Base-by-base conservation (phyloP, 345 rosid genomes). In the Citrus unshiu region DNA sequence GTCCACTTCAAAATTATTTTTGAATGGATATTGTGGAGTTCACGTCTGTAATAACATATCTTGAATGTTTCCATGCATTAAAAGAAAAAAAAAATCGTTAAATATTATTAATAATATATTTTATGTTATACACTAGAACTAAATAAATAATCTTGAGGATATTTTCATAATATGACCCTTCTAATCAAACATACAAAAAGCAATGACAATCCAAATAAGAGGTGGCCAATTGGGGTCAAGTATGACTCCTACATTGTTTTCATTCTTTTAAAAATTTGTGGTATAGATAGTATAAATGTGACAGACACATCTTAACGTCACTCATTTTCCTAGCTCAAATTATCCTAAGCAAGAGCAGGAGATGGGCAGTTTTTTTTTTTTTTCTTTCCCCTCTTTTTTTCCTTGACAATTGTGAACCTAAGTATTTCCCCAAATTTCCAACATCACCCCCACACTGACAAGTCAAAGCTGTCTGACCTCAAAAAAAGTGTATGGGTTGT, bases 401-500 rank as follows among this genome's bases (percentile, higher is more conserved):
- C 1, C 1, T 73, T 51, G 64, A 58, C 79, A 67, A 49, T 13
- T 30, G 5, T 62, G 58, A 16, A 66, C 80, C 81, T 25, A 69
- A 2, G 4, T n/a, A 9, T 25, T 49, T 57, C 68, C 24, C 6
- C 0, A 67, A 49, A 29, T 81, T 37, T 63, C 77, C 46, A 64
- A 81, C n/a, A 66, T 61, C n/a, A 9, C 81, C 66, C 77, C 66
- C 77, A 40, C 58, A 56, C 72, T 67, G 80, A 74, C 79, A 78
- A 39, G 78, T 80, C 74, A 62, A 80, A 67, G 43, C 66, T 54
- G 69, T 65, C 77, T 64, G 60, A 77, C 40, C 65, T 39, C 73
- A 43, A 24, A 62, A 65, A 70, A 65, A 58, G 69, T 46, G 59
- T 32, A 66, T 75, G 83, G 76, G 29, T 69, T 16, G 54, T 81